Conservation (phyloP, 306 rosid species). For the Biancaea sappan region DNA sequence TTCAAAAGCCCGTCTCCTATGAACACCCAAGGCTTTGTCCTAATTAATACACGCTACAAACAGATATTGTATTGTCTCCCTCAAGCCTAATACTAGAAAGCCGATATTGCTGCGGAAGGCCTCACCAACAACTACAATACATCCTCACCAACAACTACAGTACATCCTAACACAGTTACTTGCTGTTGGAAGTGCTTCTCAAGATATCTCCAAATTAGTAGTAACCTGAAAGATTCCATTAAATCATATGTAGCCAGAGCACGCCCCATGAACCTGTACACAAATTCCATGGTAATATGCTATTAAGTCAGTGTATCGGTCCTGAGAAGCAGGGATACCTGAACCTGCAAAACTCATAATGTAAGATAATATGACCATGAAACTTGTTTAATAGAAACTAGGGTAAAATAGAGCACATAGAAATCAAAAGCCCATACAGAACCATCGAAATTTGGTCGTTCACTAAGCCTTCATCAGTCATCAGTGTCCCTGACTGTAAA, state of each 20-base stretch:
- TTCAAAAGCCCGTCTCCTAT: background rate
- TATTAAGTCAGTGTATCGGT: conserved; percentile 43
- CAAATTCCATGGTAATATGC: conserved; percentile 67
- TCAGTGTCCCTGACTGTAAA: conserved; percentile 45
- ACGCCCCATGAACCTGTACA: conserved; percentile 59
- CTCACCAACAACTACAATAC: background rate
- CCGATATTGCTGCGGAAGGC: background rate
- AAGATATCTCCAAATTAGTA: conserved; percentile 10
- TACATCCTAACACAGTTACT: conserved; percentile 11
- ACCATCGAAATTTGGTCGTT: conserved; percentile 41
- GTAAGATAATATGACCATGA: conserved; percentile 44
- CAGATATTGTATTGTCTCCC: background rate
- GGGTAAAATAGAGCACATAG: conserved; percentile 5
- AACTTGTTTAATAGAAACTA: background rate
- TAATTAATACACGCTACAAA: background rate
- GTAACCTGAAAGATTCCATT: conserved; percentile 34
- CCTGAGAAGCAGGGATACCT: conserved; percentile 67
- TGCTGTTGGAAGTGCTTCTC: background rate
- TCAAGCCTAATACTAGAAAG: background rate
- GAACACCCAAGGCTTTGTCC: background rate
- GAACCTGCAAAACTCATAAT: conserved; percentile 66
- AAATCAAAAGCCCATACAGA: conserved; percentile 43
- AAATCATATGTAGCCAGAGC: conserved; percentile 32
- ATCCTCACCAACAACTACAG: no score
- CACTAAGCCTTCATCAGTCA: conserved; percentile 46